A percentile compares a stretch with the other conserved stretches of the same genome.
Conservation (phyloP, 2,329 filamentous ascomycete species). For the Colletotrichum lupini region DNA sequence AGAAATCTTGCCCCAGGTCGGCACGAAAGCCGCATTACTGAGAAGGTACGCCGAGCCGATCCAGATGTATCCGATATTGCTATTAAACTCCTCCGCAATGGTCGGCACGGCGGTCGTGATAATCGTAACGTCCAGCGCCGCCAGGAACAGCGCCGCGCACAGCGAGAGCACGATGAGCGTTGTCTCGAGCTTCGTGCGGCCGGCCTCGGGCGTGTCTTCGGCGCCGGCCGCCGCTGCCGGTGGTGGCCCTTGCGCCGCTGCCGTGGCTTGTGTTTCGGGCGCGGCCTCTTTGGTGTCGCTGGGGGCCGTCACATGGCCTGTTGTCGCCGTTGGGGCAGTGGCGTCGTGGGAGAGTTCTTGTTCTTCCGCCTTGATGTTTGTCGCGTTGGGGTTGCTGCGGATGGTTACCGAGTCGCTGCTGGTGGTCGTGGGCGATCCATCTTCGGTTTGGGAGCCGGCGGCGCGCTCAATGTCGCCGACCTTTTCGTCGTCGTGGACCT, state of each 20-base stretch:
- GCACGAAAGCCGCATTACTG: constrained; percentile 73
- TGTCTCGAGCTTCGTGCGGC: constrained; percentile 51
- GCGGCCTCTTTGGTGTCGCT: constrained; percentile 1
- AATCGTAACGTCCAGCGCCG: constrained; percentile 65
- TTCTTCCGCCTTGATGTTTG: constrained; percentile 1
- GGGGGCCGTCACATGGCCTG: neutral
- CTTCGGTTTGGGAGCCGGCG: constrained; percentile 16
- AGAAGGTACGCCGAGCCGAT: constrained; percentile 80
- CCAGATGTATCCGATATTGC: constrained; percentile 78
- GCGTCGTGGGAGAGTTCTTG: neutral
- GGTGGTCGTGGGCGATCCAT: constrained; percentile 10
- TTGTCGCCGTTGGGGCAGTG: neutral
- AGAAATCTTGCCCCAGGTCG: constrained; percentile 75
- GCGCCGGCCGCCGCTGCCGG: neutral
- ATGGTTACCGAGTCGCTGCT: constrained; percentile 23
- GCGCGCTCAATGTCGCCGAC: constrained; percentile 26
- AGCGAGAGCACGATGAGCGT: constrained; percentile 35
- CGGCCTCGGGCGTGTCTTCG: constrained; percentile 43
- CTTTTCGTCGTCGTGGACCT: constrained; percentile 32
- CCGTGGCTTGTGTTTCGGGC: neutral
- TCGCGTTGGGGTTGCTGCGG: neutral
- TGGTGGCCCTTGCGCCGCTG: neutral
- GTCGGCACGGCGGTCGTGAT: constrained; percentile 71
- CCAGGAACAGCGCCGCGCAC: constrained; percentile 50
- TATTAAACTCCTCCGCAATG: constrained; percentile 68